Base-by-base conservation (phyloP, 768 basidiomycete species). In the Termitomyces sp. region DNA sequence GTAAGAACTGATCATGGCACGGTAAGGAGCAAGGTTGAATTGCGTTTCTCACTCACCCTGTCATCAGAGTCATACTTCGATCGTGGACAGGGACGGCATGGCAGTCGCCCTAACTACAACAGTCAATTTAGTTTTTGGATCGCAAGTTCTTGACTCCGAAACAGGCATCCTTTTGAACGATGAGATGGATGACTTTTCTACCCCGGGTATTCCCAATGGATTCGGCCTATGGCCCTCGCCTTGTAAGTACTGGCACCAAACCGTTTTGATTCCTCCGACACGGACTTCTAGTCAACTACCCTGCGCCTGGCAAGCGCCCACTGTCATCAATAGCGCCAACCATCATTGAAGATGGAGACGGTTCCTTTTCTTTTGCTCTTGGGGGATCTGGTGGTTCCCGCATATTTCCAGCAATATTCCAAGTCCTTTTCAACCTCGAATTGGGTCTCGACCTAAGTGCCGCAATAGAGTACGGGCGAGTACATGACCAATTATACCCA, bases 111-210 rank as follows among this genome's bases (percentile, higher is more conserved):
- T 98, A 32, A 97, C 95, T 1, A 87, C 90, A 3, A 95, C 95
- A 0, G 86, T 98, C 43, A 98, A 98, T 67, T 70, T 88, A 0
- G 74, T 95, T 16, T 98, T 96, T 69, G 96, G 95, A 15, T 94
- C 91, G 2, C 81, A 79, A 53, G 90, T 98, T 1, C 76, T 96
- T 59, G 94, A 96, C 68, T 81, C 89, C 0, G 79, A 84, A 49
- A 97, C 94, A 0, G 95, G 96, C 0, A 78, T 98, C 27, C 80
- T 98, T 48, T 70, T 98, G 39, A 98, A 98, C 63, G 85, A 98
- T 63, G 91, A 96, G 81, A 91, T 93, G 89, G 91, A 94, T 58
- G 96, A 98, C 68, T 98, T 98, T 68, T 89, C 93, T 11, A 86
- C 76, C 0, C 95, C 94, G 1, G 93, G 89, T 3, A 68, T 70